phyloP scores from a whole-genome alignment of 2,329 filamentous ascomycete genomes.

The Ophiostoma populinum region DNA sequence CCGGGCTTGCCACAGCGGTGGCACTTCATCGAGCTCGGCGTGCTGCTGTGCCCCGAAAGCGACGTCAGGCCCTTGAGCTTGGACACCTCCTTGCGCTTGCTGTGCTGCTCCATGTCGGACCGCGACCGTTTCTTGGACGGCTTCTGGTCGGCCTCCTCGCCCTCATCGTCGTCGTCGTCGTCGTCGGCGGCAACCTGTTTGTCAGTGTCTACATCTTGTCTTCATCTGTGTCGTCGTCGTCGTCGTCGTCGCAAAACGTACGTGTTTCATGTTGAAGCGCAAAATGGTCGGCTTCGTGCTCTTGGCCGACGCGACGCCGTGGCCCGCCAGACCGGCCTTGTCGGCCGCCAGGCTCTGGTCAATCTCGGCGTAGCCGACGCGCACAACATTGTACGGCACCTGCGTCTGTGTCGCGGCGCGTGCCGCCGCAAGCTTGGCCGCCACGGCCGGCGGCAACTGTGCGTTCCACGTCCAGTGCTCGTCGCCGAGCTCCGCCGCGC shows the following conservation, averaged over 20 bases:
- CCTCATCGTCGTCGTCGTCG: constrained; percentile 17
- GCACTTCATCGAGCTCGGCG: constrained; percentile 28
- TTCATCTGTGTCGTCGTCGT: not conserved
- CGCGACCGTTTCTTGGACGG: constrained; percentile 8
- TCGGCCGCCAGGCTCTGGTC: constrained; percentile 21
- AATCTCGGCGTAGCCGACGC: constrained; percentile 34
- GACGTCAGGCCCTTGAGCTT: constrained; percentile 45
- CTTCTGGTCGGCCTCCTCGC: constrained; percentile 12
- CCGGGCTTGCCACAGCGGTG: constrained; percentile 44
- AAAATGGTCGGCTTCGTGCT: constrained; percentile 10
- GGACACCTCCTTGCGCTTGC: constrained; percentile 40
- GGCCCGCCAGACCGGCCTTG: not conserved
- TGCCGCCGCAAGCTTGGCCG: constrained; percentile 15
- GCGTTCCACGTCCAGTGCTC: constrained; percentile 60
- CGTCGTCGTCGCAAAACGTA: not conserved
- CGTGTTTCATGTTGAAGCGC: constrained; percentile 19
- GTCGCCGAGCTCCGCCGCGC: constrained; percentile 46
- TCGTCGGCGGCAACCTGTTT: constrained; percentile 15
- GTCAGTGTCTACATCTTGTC: not conserved
- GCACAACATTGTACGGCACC: constrained; percentile 34
- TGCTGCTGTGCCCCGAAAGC: constrained; percentile 30
- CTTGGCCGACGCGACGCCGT: not conserved
- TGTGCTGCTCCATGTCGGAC: constrained; percentile 33
- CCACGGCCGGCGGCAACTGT: constrained; percentile 14
- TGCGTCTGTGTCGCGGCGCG: constrained; percentile 7